phyloP scores from a whole-genome alignment of 2,329 filamentous ascomycete species.

The Microcyclospora pomicola region DNA sequence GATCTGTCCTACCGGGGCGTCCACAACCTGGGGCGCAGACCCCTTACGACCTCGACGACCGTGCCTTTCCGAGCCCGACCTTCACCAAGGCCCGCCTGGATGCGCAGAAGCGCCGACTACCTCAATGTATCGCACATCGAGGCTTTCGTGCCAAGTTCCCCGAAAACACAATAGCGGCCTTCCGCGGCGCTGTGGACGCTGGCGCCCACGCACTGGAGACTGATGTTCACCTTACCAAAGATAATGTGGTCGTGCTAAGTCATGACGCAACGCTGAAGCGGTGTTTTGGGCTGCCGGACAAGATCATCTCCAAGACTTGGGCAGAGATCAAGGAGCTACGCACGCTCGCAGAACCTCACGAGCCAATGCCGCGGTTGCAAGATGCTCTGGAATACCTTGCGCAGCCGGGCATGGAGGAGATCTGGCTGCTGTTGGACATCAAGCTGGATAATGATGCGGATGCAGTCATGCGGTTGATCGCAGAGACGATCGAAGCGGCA shows the following conservation, averaged over 20 bases:
- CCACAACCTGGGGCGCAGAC: no score
- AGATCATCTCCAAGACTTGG: slow-evolving; percentile 66
- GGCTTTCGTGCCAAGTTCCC: slow-evolving; percentile 66
- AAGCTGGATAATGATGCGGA: slow-evolving; percentile 65
- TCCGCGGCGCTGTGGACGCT: slow-evolving; percentile 56
- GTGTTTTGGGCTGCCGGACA: slow-evolving; percentile 63
- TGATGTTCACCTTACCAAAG: slow-evolving; percentile 69
- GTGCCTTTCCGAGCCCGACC: slow-evolving; percentile 11
- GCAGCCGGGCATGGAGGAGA: slow-evolving; percentile 46
- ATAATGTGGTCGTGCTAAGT: slow-evolving; percentile 65
- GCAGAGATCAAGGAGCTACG: slow-evolving; percentile 53
- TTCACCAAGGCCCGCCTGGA: slow-evolving; percentile 13
- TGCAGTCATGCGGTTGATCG: slow-evolving; percentile 56
- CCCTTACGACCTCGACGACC: slow-evolving; percentile 5
- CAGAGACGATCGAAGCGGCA: slow-evolving; percentile 41
- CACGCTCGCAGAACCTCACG: slow-evolving; percentile 50
- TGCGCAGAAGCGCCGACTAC: slow-evolving; percentile 28
- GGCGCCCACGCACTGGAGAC: slow-evolving; percentile 78
- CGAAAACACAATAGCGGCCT: slow-evolving; percentile 76
- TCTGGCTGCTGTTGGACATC: slow-evolving; percentile 80
- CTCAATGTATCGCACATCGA: slow-evolving; percentile 64
- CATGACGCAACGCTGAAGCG: slow-evolving; percentile 61
- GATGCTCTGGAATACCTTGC: slow-evolving; percentile 64
- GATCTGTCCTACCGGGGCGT: no score
- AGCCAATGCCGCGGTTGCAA: slow-evolving; percentile 57